phyloP scores from a whole-genome alignment of 805 yeast species.

The Hagleromyces aurorensis region DNA sequence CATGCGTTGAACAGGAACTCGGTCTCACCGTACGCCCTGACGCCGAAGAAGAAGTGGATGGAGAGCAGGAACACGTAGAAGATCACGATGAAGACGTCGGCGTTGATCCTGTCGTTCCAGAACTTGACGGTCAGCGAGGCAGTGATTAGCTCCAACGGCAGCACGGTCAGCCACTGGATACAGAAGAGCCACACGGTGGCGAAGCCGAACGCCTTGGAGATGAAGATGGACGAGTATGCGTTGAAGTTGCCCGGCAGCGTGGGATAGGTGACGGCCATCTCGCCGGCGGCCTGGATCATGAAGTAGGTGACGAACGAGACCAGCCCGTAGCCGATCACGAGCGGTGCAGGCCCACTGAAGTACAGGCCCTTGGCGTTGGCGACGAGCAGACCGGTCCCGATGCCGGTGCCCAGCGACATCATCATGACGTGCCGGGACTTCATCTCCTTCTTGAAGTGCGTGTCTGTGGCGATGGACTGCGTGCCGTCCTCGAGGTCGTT shows the following conservation, averaged over 20 bases:
- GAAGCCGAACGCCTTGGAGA: constrained; percentile 63
- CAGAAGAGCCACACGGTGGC: constrained; percentile 68
- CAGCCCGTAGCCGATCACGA: constrained; percentile 47
- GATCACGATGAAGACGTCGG: constrained; percentile 51
- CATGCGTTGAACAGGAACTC: constrained; percentile 49
- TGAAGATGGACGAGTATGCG: constrained; percentile 34
- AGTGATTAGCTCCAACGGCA: constrained; percentile 59
- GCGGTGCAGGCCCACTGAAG: constrained; percentile 39
- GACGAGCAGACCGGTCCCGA: constrained; percentile 64
- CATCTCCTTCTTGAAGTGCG: constrained; percentile 14
- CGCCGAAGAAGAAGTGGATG: constrained; percentile 50
- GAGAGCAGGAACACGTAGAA: constrained; percentile 43
- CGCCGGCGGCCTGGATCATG: constrained; percentile 45
- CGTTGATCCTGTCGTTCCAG: constrained; percentile 40
- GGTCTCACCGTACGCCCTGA: constrained; percentile 61
- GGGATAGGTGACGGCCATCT: constrained; percentile 36
- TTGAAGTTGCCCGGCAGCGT: constrained; percentile 36
- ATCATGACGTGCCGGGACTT: constrained; percentile 48
- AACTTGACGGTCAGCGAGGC: constrained; percentile 46
- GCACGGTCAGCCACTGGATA: constrained; percentile 52
- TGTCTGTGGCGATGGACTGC: constrained; percentile 7
- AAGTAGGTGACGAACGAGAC: constrained; percentile 51
- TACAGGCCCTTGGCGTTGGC: constrained; percentile 43
- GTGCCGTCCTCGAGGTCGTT: constrained; percentile 14
- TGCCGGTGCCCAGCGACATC: constrained; percentile 78